Percentiles rank a stretch among this genome's conserved stretches.
Conservation (phyloP, 306 rosid genomes). For the Cucumis melo region DNA sequence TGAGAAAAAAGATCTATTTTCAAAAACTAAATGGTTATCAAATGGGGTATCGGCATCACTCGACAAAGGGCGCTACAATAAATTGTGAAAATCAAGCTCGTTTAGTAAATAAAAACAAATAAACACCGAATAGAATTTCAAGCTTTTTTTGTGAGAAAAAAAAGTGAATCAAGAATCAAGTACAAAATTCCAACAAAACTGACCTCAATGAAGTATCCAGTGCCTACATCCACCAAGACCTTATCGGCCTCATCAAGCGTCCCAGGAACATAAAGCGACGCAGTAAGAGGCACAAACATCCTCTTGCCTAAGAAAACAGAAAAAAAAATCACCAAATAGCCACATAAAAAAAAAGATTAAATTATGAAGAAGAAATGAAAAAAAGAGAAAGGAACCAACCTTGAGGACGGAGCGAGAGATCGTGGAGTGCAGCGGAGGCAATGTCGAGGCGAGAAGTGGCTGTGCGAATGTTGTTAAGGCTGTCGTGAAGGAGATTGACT, state of each 20-base stretch:
- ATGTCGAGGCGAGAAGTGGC: slow-evolving; percentile 80
- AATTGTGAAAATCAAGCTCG: not conserved
- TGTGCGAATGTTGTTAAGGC: slow-evolving; percentile 74
- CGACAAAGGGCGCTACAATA: not conserved
- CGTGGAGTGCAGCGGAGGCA: slow-evolving; percentile 65
- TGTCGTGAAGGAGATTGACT: slow-evolving; percentile 73
- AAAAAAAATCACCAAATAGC: not conserved
- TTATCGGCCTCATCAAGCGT: slow-evolving; percentile 53
- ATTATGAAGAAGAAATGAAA: not conserved
- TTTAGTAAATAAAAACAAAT: not conserved
- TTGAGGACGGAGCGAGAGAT: slow-evolving; percentile 70
- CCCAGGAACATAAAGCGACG: slow-evolving; percentile 88
- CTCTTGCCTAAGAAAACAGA: slow-evolving; percentile 21
- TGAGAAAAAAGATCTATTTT: not conserved
- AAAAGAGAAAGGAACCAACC: slow-evolving; percentile 5
- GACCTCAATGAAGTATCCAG: slow-evolving; percentile 92
- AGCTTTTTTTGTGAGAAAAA: not conserved
- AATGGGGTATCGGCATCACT: not conserved
- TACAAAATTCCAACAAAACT: not conserved
- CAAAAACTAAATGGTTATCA: not conserved
- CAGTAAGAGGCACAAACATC: slow-evolving; percentile 84
- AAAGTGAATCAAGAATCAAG: not conserved
- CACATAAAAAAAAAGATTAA: not conserved
- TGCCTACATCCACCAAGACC: slow-evolving; percentile 80
- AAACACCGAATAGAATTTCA: not conserved